Conservation (phyloP, 805 yeast species). For the Brettanomyces sp. region DNA sequence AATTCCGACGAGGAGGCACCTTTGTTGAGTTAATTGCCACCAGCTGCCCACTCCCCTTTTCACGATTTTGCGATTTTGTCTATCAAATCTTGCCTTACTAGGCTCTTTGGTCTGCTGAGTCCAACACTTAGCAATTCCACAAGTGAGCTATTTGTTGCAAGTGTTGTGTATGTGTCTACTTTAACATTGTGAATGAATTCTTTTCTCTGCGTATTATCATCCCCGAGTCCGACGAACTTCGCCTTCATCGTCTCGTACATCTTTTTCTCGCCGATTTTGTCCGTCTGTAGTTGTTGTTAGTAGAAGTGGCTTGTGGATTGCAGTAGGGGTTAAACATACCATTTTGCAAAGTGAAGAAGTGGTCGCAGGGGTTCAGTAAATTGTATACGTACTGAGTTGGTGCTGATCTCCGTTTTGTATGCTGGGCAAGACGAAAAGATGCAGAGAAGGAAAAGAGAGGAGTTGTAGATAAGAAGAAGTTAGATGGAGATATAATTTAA, state of each 20-base stretch:
- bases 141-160: conserved; percentile 49
- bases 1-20: conserved; percentile 25
- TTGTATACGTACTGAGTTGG: too few species aligned
- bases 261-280: conserved; percentile 52
- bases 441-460: too few species aligned
- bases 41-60: not conserved
- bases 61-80: conserved; percentile 31
- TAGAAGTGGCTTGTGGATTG: not conserved
- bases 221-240: conserved; percentile 69
- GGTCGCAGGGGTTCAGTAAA: too few species aligned
- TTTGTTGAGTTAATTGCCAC: conserved; percentile 12
- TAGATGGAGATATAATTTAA: too few species aligned
- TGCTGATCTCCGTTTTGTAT: too few species aligned
- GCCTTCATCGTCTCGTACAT: conserved; percentile 45
- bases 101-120: conserved; percentile 33
- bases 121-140: conserved; percentile 47
- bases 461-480: too few species aligned
- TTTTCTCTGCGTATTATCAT: conserved; percentile 55
- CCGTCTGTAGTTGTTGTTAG: conserved; percentile 36
- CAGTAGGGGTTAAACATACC: not conserved
- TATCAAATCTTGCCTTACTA: conserved; percentile 25
- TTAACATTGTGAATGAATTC: conserved; percentile 65
- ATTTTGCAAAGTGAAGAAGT: too few species aligned
- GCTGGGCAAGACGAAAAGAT: too few species aligned
- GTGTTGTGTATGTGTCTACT: conserved; percentile 55